A percentile compares a stretch with the other conserved stretches of the same genome.
These are phyloP conservation scores for Podila horticola DNA, from an alignment of 192 early-diverging fungal species.

Conservation along the genomic window DNA sequence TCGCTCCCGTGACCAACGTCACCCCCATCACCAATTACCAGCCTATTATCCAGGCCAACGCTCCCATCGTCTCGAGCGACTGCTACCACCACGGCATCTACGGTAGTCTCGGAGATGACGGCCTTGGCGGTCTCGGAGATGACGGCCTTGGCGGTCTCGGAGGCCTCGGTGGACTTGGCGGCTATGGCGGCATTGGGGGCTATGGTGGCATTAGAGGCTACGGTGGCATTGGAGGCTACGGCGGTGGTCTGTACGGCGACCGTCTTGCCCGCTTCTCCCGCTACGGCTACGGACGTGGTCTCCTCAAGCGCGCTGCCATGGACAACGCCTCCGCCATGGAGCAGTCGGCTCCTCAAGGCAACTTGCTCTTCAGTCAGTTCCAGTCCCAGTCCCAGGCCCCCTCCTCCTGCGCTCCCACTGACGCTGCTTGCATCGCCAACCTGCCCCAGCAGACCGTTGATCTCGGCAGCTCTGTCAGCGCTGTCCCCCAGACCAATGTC, in stretches of 20 bases:
- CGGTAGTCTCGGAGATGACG: not conserved
- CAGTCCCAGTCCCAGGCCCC: conserved; percentile 1
- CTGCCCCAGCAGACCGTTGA: conserved; percentile 35
- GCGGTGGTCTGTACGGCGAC: not conserved
- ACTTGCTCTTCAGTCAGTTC: conserved; percentile 44
- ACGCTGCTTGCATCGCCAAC: conserved; percentile 12
- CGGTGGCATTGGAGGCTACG: not conserved
- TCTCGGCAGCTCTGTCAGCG: conserved; percentile 21
- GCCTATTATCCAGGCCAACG: conserved; percentile 15
- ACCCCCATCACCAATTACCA: conserved; percentile 34
- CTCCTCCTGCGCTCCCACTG: not conserved
- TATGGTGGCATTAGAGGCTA: not conserved
- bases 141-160: not conserved
- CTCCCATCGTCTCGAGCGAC: conserved; percentile 28
- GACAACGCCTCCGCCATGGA: not conserved
- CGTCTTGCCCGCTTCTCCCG: not conserved
- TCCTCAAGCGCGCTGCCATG: not conserved
- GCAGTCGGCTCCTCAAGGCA: not conserved
- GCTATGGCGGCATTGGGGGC: not conserved
- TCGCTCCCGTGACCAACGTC: conserved; percentile 24
- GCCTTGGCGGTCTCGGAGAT: not conserved
- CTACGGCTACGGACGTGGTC: conserved; percentile 3
- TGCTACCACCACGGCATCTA: conserved; percentile 5
- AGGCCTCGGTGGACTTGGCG: not conserved
- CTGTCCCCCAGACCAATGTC: conserved; percentile 20